phyloP scores from a whole-genome alignment of 495 filamentous ascomycete genomes.

The Penicillium flavigenum region DNA sequence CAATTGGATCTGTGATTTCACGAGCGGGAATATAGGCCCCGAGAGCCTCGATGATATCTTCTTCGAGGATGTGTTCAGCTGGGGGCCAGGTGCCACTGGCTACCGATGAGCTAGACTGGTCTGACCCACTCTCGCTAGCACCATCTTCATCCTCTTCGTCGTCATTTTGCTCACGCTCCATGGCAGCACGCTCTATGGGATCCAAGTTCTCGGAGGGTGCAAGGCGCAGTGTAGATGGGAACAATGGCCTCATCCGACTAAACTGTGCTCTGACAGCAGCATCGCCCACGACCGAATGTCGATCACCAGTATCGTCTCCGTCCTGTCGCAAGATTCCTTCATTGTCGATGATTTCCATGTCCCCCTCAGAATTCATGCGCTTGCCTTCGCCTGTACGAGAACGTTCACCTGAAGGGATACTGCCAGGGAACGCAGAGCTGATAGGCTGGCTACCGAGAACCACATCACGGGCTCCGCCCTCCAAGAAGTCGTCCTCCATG shows the following conservation, averaged over 20 bases:
- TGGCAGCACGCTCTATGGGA: conserved; percentile 20
- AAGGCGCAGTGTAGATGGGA: conserved; percentile 37
- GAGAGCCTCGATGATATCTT: conserved; percentile 44
- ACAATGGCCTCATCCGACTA: conserved; percentile 39
- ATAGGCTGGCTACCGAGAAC: conserved; percentile 74
- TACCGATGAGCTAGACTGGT: conserved; percentile 33
- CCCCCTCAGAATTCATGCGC: conserved; percentile 53
- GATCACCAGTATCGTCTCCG: conserved; percentile 48
- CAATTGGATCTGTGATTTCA: conserved; percentile 42
- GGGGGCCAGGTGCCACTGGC: conserved; percentile 41
- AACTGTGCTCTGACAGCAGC: conserved; percentile 47
- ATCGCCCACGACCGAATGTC: conserved; percentile 48
- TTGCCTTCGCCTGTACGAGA: conserved; percentile 66
- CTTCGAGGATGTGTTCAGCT: conserved; percentile 39
- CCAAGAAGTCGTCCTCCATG: conserved; percentile 76
- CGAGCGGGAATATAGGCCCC: conserved; percentile 37
- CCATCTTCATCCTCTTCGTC: conserved; percentile 34
- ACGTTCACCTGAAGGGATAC: conserved; percentile 58
- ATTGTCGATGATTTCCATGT: conserved; percentile 59
- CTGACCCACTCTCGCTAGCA: conserved; percentile 23
- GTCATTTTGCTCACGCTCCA: conserved; percentile 28
- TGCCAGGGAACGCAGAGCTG: conserved; percentile 68
- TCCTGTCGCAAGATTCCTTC: conserved; percentile 49
- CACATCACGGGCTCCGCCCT: conserved; percentile 70
- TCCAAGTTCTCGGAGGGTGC: conserved; percentile 15